Evolutionary conservation across 148 eudicot genomes (phyloP), one percentile per base, ranked within the genome.

Genomic region (Heliosperma pusillum): DNA sequence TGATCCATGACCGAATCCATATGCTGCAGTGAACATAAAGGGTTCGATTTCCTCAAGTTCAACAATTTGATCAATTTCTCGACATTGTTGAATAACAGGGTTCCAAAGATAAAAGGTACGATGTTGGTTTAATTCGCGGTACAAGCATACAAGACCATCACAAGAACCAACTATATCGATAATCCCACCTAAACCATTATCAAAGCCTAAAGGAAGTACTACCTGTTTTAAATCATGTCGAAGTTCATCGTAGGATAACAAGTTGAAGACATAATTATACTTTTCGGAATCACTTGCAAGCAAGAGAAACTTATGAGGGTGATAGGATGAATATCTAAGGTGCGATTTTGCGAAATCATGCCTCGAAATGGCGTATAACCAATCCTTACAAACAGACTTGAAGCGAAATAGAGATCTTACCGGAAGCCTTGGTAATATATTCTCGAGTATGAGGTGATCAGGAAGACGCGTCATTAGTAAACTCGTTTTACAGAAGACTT

Each of bases 351-450:
- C 33, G 13, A 73, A 73, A 36, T 73, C 2, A 59, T 26, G 15
- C 7, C 10, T 36, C 42, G 55, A 73, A 60, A 73, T 59, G 12
- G 33, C 0, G 52, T 42, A 40, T 8, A 21, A 60, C 76, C 76
- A 73, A 42, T 36, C 1, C 21, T 73, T 73, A 20, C 66, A 73
- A 36, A 73, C 55, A 7, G 67, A 59, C 22, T 73, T 73, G 67
- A 73, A 73, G 13, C 76, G 56, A 40, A 73, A 36, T 0, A 73
- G 66, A 25, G 67, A n/a, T 40, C 24, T 73, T 58, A 73, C 76
- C 64, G 66, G 76, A 40, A 73, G 67, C 60, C 76, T 73, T 40
- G 76, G 56, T 7, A 73, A 45, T 2, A 73, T 73, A 10, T 40
- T 26, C 1, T 59, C 66, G 0, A 40, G 19, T 36, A 72, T 59